Evolutionary conservation across 768 basidiomycete genomes (phyloP).

Genomic region (Pleurotus ostreatus): DNA sequence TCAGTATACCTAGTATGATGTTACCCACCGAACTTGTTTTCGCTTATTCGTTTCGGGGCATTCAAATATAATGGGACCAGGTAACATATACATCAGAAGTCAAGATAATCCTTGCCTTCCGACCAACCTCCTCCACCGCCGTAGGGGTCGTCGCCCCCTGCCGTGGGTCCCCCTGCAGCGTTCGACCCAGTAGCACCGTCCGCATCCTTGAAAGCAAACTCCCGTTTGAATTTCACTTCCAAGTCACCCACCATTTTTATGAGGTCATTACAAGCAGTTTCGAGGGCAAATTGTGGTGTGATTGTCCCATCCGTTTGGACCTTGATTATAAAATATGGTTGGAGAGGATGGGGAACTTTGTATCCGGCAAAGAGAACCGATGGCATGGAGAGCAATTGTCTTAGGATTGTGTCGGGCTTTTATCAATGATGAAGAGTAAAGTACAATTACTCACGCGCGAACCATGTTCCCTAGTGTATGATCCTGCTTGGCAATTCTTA

Average conservation of each 20-base stretch:
- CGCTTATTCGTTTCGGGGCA: no score
- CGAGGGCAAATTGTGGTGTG: constrained; percentile 79
- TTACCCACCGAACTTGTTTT: no score
- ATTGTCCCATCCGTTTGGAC: constrained; percentile 89
- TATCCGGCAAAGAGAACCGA: constrained; percentile 94
- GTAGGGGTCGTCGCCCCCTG: constrained; percentile 43
- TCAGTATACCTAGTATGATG: no score
- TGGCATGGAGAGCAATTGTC: constrained; percentile 87
- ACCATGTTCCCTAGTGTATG: constrained; percentile 97
- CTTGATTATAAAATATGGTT: constrained; percentile 92
- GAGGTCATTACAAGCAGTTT: constrained; percentile 79
- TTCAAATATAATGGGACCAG: no score
- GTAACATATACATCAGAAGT: constrained; percentile 33
- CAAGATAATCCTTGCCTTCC: constrained; percentile 48
- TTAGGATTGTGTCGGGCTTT: constrained; percentile 23
- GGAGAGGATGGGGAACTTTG: constrained; percentile 95
- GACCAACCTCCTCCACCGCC: constrained; percentile 43
- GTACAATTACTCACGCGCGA: constrained; percentile 63
- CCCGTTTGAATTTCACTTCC: constrained; percentile 75
- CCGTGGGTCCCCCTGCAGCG: constrained; percentile 18
- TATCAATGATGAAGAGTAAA: constrained; percentile 8
- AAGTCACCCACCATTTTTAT: constrained; percentile 67
- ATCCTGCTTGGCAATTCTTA: constrained; percentile 94
- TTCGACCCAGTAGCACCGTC: constrained; percentile 31
- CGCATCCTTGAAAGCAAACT: constrained; percentile 76